Conservation (phyloP, 2,329 filamentous ascomycete genomes). For the Chaetomium sp. region DNA sequence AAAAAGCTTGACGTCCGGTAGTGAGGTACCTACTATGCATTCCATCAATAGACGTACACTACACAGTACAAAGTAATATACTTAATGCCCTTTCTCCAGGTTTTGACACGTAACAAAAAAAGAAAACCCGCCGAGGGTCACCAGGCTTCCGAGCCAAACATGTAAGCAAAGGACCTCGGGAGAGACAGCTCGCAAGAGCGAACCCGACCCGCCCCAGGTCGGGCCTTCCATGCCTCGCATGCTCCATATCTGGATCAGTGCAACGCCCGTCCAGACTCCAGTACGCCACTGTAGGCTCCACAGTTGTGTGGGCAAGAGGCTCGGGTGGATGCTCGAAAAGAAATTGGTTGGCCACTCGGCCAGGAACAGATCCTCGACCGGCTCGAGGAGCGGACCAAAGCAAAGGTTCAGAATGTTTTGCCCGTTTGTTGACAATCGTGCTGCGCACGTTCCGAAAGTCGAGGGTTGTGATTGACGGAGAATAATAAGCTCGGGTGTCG, state of each 20-base stretch:
- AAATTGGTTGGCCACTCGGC: background rate
- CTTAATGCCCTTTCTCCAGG: background rate
- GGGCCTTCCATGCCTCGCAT: background rate
- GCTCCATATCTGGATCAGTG: background rate
- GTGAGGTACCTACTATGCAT: too few species aligned
- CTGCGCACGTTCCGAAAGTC: background rate
- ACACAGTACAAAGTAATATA: too few species aligned
- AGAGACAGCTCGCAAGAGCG: background rate
- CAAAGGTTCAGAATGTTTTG: background rate
- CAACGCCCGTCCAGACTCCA: background rate
- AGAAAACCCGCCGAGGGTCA: background rate
- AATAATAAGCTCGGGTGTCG: background rate
- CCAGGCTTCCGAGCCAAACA: background rate
- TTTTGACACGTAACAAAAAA: background rate
- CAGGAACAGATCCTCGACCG: background rate
- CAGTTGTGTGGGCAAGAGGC: slow-evolving; percentile 1
- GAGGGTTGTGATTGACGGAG: background rate
- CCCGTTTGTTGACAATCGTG: background rate
- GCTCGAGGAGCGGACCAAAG: background rate
- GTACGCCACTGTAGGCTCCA: background rate
- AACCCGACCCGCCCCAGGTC: background rate
- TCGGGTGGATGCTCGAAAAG: slow-evolving; percentile 9
- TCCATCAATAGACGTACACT: background rate
- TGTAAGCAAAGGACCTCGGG: background rate
- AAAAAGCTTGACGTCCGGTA: slow-evolving; percentile 20